Conservation (phyloP, 306 rosid genomes). For the Cucumis melo region DNA sequence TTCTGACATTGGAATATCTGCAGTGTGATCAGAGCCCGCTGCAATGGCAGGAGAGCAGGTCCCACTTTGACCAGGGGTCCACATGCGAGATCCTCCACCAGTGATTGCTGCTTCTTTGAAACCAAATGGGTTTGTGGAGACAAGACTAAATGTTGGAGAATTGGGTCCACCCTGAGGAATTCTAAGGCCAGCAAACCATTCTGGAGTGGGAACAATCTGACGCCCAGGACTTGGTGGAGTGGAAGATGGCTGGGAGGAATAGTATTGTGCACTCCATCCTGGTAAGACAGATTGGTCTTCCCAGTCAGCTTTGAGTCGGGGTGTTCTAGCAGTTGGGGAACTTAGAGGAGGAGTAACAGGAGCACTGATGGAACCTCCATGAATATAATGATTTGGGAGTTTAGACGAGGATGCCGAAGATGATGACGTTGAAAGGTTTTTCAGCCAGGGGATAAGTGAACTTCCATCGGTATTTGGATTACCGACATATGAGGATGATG, state of each 20-base stretch:
- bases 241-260: constrained; percentile 56
- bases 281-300: constrained; percentile 37
- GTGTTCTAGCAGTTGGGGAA: constrained; percentile 71
- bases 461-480: constrained; percentile 45
- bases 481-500: constrained; percentile 47
- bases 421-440: constrained; percentile 66
- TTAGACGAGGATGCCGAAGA: constrained; percentile 70
- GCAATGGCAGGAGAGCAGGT: constrained; percentile 82
- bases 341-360: constrained; percentile 91
- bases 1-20: constrained; percentile 74
- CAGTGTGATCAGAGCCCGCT: constrained; percentile 56
- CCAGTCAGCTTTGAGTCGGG: constrained; percentile 48
- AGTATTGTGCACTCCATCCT: constrained; percentile 37
- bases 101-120: constrained; percentile 49
- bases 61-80: constrained; percentile 91
- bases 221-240: constrained; percentile 81
- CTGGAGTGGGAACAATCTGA: constrained; percentile 42
- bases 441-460: constrained; percentile 89
- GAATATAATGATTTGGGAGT: constrained; percentile 42
- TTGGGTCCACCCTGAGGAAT: constrained; percentile 53
- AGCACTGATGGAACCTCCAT: constrained; percentile 65
- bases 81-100: constrained; percentile 60
- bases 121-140: constrained; percentile 71
- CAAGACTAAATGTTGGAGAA: constrained; percentile 79
- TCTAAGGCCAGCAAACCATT: constrained; percentile 64